These are phyloP conservation scores for Dillenia suffruticosa DNA, from an alignment of 164 flowering plant species.

Conservation along the genomic window DNA sequence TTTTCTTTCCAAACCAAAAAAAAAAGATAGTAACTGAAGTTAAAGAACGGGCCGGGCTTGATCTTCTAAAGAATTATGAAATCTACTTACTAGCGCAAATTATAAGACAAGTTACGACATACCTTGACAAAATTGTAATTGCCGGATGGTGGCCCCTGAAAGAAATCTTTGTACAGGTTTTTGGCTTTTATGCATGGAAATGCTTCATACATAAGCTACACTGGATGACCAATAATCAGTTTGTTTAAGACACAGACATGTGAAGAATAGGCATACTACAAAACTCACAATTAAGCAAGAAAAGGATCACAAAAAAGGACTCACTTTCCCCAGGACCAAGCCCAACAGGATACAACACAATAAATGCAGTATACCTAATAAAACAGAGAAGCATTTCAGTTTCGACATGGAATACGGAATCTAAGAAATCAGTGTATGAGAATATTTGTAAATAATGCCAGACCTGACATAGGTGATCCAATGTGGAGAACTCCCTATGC, in stretches of 20 bases:
- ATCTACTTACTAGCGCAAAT: neutral
- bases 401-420: neutral
- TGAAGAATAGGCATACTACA: neutral
- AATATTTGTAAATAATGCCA: neutral
- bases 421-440: too few relatives aligned
- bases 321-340: constrained; percentile 78
- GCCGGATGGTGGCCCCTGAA: constrained; percentile 51
- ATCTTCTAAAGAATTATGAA: too few relatives aligned
- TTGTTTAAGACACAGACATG: neutral
- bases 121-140: constrained; percentile 69
- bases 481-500: constrained; percentile 53
- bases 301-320: constrained; percentile 13
- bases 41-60: too few relatives aligned
- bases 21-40: too few relatives aligned
- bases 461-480: constrained; percentile 77
- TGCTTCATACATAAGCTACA: constrained; percentile 84
- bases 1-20: too few relatives aligned
- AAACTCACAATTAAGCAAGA: too few relatives aligned
- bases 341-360: constrained; percentile 73
- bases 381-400: neutral
- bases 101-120: constrained; percentile 8
- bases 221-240: constrained; percentile 30
- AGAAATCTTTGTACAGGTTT: constrained; percentile 52
- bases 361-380: constrained; percentile 83
- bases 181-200: constrained; percentile 67